Base-by-base conservation (phyloP, 345 rosid species). In the Ricinus communis region DNA sequence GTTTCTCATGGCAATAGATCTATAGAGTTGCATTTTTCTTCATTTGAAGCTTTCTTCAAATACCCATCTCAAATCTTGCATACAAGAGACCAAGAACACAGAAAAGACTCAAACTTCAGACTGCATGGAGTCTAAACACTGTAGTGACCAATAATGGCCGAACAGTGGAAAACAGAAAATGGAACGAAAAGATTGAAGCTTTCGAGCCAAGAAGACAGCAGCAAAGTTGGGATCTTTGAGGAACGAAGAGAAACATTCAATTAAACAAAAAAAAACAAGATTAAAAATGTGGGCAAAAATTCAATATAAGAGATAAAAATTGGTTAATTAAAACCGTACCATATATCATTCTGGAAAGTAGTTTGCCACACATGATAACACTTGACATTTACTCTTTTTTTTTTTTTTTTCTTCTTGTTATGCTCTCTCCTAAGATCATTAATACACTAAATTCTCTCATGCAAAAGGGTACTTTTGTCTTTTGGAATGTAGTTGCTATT, bases 1-100 rank as follows among this genome's bases (percentile, higher is more conserved):
- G 68, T 47, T 77, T 71, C 63, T 66, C 86, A 82, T 82, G 50
- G 68, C 70, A 69, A 80, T 71, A 67, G 81, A 79, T 79, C 71
- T 77, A 19, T 62, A 14, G 25, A 63, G 28, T 13, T 30, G 68
- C 49, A 65, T 43, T 69, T 31, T 40, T 49, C 57, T 68, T 76
- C 74, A 62, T 25, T 80, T 66, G 70, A 21, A 73, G 56, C 76
- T 56, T 61, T 68, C 30, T 45, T 68, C 71, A 46, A 65, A 28
- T n/a, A 67, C 76, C 80, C 80, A 66, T 50, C 61, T 77, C 71
- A 67, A 82, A 80, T 75, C 76, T 71, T 70, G 71, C 71, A 68
- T 49, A 54, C 64, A 75, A 73, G 28, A 5, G 45, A 69, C 21
- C 8, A 59, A 62, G 15, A 68, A 49, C 21, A 55, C 10, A 54